Evolutionary conservation across 2,329 filamentous ascomycete species (phyloP).

Genomic region (Colletotrichum sp.): DNA sequence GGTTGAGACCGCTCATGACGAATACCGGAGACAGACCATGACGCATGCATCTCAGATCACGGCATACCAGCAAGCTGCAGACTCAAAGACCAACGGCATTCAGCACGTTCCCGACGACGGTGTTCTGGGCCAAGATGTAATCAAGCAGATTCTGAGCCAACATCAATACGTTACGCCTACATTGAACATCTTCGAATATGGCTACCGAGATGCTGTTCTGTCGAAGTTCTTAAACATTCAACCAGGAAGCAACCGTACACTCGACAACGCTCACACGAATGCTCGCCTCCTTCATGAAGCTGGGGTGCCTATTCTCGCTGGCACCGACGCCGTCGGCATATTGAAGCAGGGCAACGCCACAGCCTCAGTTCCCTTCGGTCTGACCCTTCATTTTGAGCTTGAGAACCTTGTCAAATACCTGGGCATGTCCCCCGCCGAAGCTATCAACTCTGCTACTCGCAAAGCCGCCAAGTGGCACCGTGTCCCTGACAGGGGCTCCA

Average conservation of each 20-base stretch:
- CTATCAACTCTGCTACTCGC: not conserved
- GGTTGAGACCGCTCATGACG: not conserved
- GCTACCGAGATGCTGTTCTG: not conserved
- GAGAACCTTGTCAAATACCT: not conserved
- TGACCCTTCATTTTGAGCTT: not conserved
- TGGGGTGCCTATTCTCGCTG: not conserved
- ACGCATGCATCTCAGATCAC: not conserved
- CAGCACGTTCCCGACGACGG: not conserved
- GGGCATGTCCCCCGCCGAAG: not conserved
- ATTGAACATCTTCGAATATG: not conserved
- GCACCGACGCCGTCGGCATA: not conserved
- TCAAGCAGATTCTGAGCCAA: not conserved
- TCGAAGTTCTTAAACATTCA: not conserved
- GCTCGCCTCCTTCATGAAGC: not conserved
- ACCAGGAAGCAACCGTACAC: not conserved
- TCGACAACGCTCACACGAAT: not conserved
- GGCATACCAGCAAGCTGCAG: not conserved
- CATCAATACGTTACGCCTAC: not conserved
- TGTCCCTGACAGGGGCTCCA: not conserved
- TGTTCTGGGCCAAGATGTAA: not conserved
- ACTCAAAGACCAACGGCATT: not conserved
- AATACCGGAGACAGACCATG: not conserved
- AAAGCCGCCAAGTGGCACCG: not conserved
- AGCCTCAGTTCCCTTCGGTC: not conserved
- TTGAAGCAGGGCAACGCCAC: not conserved